These are phyloP conservation scores for Phytophthora palmivora DNA, from an alignment of 352 stramenopile genomes.

Conservation along the genomic window DNA sequence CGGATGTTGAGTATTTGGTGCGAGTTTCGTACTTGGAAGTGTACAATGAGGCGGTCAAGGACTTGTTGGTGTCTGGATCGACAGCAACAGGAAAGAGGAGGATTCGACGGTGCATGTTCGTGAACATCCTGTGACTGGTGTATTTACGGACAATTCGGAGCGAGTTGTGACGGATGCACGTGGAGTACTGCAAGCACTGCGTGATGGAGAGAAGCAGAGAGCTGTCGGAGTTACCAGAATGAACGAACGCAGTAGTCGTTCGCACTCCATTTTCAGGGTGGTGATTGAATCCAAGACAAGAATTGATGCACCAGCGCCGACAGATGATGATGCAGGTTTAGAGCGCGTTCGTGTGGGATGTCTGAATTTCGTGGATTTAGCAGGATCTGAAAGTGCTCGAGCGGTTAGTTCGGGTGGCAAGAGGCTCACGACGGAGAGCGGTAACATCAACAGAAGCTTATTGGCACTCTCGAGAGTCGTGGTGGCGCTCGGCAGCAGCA, in stretches of 20 bases:
- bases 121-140: slow-evolving; percentile 55
- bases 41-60: slow-evolving; percentile 97
- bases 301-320: slow-evolving; percentile 17
- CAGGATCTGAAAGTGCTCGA: slow-evolving; percentile 93
- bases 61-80: slow-evolving; percentile 76
- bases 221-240: slow-evolving; percentile 53
- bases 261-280: slow-evolving; percentile 59
- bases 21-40: slow-evolving; percentile 97
- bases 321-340: slow-evolving; percentile 12
- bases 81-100: slow-evolving; percentile 23
- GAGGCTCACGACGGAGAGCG: slow-evolving; percentile 53
- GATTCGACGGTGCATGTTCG: slow-evolving; percentile 46
- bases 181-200: slow-evolving; percentile 44
- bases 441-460: slow-evolving; percentile 74
- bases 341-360: slow-evolving; percentile 45
- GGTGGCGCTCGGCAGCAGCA: slow-evolving; percentile 91
- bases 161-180: slow-evolving; percentile 47
- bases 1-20: slow-evolving; percentile 86
- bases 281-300: slow-evolving; percentile 48
- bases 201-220: slow-evolving; percentile 54
- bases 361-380: slow-evolving; percentile 94
- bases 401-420: slow-evolving; percentile 66
- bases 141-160: slow-evolving; percentile 62
- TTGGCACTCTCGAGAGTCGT: slow-evolving; percentile 88
- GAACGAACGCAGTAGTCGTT: slow-evolving; percentile 67